A percentile compares a stretch with the other conserved stretches of the same genome.
Evolutionary conservation across 108 stramenopile genomes (phyloP).

Genomic region (Cyclotella cryptica): DNA sequence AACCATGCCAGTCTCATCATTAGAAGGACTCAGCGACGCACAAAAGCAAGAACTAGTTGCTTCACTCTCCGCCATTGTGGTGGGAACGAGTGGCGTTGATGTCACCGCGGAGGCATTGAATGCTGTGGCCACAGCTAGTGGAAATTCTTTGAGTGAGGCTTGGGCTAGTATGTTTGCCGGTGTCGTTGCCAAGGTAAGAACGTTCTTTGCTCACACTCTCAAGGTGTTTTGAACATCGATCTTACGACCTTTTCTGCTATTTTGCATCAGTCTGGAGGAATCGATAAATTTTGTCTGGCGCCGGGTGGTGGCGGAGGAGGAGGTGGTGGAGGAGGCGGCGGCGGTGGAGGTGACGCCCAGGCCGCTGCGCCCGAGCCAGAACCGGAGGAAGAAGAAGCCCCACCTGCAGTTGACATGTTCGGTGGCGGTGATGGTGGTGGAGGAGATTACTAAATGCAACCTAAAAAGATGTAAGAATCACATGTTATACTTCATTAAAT

Average conservation of each 20-base stretch:
- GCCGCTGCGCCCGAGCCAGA: constrained; percentile 49
- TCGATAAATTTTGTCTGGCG: constrained; percentile 62
- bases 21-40: constrained; percentile 67
- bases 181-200: constrained; percentile 59
- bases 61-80: constrained; percentile 77
- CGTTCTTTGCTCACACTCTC: not conserved
- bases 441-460: constrained; percentile 47
- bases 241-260: not conserved
- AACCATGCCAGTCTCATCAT: constrained; percentile 67
- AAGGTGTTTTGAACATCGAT: no score
- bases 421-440: constrained; percentile 64
- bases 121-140: constrained; percentile 77
- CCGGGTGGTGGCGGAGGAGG: constrained; percentile 30
- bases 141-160: constrained; percentile 66
- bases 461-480: not conserved
- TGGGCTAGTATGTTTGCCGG: constrained; percentile 75
- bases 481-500: not conserved
- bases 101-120: constrained; percentile 68
- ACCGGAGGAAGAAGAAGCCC: constrained; percentile 67
- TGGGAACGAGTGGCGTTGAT: constrained; percentile 55
- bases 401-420: constrained; percentile 68
- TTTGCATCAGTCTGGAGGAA: constrained; percentile 41
- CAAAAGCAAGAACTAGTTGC: constrained; percentile 90
- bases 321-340: constrained; percentile 53
- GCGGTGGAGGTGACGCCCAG: constrained; percentile 74